Evolutionary conservation across 2,329 filamentous ascomycete species (phyloP), one percentile per base, ranked within the genome.

Genomic region (Cordyceps pruinosa): DNA sequence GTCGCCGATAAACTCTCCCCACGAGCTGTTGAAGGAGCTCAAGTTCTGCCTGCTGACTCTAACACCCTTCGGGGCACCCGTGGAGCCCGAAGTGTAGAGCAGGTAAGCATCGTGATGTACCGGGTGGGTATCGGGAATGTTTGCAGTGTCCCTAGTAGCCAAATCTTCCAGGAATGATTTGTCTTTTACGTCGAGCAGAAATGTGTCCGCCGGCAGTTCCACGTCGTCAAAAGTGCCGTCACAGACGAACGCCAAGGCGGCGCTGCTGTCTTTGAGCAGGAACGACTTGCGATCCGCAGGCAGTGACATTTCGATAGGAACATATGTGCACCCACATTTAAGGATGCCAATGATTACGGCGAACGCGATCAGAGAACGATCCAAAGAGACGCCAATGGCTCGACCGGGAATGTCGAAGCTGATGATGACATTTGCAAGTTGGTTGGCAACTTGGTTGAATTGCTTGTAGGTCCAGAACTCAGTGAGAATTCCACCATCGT

Each of bases 21-120:
- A 49, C 13, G 46, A 5, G 21, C 30, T 37, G 30, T 15, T 37
- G 46, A 49, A 49, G 21, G 46, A 23, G 32, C 30, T 37, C 46
- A 49, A 37, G 46, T 49, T 49, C 30, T 35, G 46, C 19, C 46
- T 34, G 21, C 46, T 49, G n/a, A 49, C 46, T 58, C 63, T 78
- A 37, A 89, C 89, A 68, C 90, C 90, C 76, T 94, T 95, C 32
- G 90, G 90, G 6, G 87, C 79, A 37, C 89, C 89, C 0, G 89
- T 92, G n/a, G 88, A 90, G 35, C 90, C 90, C 32, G 89, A 94
- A 1, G 90, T 94, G 69, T 84, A 85, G 81, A 85, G 84, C 65
- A 84, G 81, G 70, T 49, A 49, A 37, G 46, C 46, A 49, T 49
- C 46, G 23, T 23, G 32, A 37, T 49, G 7, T 37, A n/a, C 30